Evolutionary conservation across 805 yeast genomes (phyloP), one percentile per base, ranked within the genome.

Genomic region (Metschnikowia picachoensis): DNA sequence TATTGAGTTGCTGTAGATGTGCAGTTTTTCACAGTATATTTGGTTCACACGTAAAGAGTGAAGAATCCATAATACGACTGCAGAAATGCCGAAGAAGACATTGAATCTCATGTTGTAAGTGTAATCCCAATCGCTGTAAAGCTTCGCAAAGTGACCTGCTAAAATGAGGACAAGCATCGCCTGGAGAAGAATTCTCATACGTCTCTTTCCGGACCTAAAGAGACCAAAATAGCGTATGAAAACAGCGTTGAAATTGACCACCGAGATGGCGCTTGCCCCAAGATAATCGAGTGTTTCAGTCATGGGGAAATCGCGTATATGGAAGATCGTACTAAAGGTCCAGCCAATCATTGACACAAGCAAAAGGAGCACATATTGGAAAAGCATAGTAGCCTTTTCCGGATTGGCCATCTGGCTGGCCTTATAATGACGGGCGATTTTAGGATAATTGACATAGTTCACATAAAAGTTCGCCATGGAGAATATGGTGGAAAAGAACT

Each of bases 271-370:
- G 28, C 68, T 65, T 2, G 77, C 77, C 1, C 76, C 76, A 41
- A 60, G 60, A 52, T 72, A 72, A 48, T 72, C 77, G 34, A 72
- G 49, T 4, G 70, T 60, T 48, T 72, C 77, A 5, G 76, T 70
- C 9, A 59, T 8, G 0, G 70, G 56, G 30, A 55, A 56, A 47
- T 72, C 77, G 33, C 74, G 55, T 14, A 61, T 61, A 48, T 72
- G 77, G 50, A 70, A 72, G 12, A 70, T 34, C 5, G 65, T 57
- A 43, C 74, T 68, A 46, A 61, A 65, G 1, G 48, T 32, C 77
- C 77, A 72, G 1, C 74, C 76, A 6, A 59, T 35, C 42, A 68
- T 47, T 7, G 68, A 59, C 2, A 67, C 56, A 2, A 51, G 37
- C 7, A 70, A 39, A 25, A 69, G 55, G 4, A 53, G 35, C 16